Evolutionary conservation across 306 rosid genomes (phyloP).

Genomic region (Delonix regia): DNA sequence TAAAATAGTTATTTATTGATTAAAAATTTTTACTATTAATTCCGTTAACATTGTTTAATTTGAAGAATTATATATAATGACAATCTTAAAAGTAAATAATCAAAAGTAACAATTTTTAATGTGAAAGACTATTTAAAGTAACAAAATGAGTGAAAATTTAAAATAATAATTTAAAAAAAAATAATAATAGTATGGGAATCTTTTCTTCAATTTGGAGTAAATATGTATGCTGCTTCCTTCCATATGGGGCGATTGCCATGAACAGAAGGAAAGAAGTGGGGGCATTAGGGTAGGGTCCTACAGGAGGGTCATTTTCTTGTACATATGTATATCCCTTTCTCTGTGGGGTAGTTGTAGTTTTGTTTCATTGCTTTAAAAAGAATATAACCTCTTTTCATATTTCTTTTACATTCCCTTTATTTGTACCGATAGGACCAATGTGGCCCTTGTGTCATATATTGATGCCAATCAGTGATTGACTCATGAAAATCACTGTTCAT

Average conservation of each 20-base stretch:
- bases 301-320: conserved; percentile 27
- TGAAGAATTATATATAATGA: too few relatives aligned
- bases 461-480: conserved; percentile 40
- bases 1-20: too few relatives aligned
- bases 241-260: conserved; percentile 53
- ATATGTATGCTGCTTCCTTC: conserved; percentile 47
- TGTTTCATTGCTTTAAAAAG: conserved; percentile 45
- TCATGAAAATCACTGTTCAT: conserved; percentile 26
- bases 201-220: conserved; percentile 52
- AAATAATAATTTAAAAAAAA: conserved; percentile 11
- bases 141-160: too few relatives aligned
- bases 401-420: conserved; percentile 38
- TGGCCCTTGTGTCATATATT: conserved; percentile 26
- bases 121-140: too few relatives aligned
- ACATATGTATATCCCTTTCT: conserved; percentile 31
- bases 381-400: conserved; percentile 28
- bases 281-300: conserved; percentile 27
- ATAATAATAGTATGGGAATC: conserved; percentile 18
- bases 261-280: conserved; percentile 61
- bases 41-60: too few relatives aligned
- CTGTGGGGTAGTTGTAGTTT: conserved; percentile 37
- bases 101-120: too few relatives aligned
- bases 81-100: too few relatives aligned
- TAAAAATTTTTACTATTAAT: too few relatives aligned
- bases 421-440: conserved; percentile 33